These are phyloP conservation scores for Salvia sclarea DNA, from an alignment of 305 asterid species.

Conservation along the genomic window DNA sequence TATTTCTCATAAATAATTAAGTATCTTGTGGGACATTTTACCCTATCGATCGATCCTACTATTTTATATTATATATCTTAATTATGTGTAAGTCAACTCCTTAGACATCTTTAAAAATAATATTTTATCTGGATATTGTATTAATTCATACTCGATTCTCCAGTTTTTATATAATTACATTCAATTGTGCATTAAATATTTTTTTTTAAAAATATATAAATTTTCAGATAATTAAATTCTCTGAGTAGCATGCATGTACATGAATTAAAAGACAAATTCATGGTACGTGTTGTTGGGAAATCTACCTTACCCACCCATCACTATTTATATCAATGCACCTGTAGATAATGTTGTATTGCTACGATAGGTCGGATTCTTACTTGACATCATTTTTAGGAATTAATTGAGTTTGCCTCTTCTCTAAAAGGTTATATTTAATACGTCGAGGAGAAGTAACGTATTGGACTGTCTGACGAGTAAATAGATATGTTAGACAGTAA, in stretches of 20 bases:
- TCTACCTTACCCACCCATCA: not conserved
- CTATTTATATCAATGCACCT: not conserved
- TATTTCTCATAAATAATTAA: not conserved
- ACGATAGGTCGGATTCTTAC: not conserved
- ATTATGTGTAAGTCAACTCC: constrained; percentile 16
- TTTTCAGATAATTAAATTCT: not conserved
- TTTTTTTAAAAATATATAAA: not conserved
- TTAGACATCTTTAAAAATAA: not conserved
- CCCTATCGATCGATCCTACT: no score
- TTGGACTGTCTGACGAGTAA: no score
- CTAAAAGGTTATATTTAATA: no score
- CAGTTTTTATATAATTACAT: not conserved
- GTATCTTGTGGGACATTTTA: not conserved
- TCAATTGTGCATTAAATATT: not conserved
- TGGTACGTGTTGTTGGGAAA: not conserved
- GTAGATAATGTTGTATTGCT: not conserved
- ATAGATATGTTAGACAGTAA: no score
- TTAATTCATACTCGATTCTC: not conserved
- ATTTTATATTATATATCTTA: not conserved
- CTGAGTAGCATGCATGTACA: not conserved
- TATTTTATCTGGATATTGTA: not conserved
- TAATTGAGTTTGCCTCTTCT: no score
- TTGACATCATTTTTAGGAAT: not conserved
- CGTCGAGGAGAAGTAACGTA: no score
- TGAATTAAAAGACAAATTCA: not conserved